Conservation (phyloP, 1,139 yeast genomes). For the Meyerozyma elateridarum region DNA sequence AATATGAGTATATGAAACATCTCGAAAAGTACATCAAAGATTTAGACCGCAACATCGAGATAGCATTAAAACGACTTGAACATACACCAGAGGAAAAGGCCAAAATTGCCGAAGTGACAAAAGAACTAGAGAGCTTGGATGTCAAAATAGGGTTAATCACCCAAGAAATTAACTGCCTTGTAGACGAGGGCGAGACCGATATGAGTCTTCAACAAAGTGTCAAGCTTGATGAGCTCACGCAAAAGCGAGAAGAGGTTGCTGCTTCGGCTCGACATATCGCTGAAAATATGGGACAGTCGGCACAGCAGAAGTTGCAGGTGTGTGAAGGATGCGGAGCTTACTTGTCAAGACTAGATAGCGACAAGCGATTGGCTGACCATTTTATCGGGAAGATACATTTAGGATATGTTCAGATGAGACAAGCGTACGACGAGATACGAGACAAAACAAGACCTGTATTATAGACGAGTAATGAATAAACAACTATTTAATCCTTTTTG, state of each 20-base stretch:
- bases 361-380: slow-evolving; percentile 86
- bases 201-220: slow-evolving; percentile 49
- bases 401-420: slow-evolving; percentile 74
- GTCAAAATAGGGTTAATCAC: slow-evolving; percentile 62
- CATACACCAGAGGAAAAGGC: slow-evolving; percentile 75
- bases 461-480: slow-evolving; percentile 1
- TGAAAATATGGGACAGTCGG: slow-evolving; percentile 78
- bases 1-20: slow-evolving; percentile 58
- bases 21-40: slow-evolving; percentile 56
- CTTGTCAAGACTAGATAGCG: slow-evolving; percentile 81
- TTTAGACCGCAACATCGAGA: slow-evolving; percentile 60
- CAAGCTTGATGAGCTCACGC: slow-evolving; percentile 39
- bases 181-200: slow-evolving; percentile 45
- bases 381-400: slow-evolving; percentile 84
- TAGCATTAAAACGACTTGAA: slow-evolving; percentile 65
- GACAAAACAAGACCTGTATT: slow-evolving; percentile 9
- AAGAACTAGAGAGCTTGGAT: slow-evolving; percentile 64
- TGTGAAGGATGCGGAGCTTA: slow-evolving; percentile 93
- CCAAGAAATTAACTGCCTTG: slow-evolving; percentile 62
- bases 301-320: slow-evolving; percentile 87
- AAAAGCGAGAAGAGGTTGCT: slow-evolving; percentile 45
- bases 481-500: not conserved
- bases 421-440: slow-evolving; percentile 48
- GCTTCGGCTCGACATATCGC: slow-evolving; percentile 55
- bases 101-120: slow-evolving; percentile 57